Evolutionary conservation across 2,329 filamentous ascomycete genomes (phyloP), one percentile per base, ranked within the genome.

Genomic region (Diaporthe amygdali): DNA sequence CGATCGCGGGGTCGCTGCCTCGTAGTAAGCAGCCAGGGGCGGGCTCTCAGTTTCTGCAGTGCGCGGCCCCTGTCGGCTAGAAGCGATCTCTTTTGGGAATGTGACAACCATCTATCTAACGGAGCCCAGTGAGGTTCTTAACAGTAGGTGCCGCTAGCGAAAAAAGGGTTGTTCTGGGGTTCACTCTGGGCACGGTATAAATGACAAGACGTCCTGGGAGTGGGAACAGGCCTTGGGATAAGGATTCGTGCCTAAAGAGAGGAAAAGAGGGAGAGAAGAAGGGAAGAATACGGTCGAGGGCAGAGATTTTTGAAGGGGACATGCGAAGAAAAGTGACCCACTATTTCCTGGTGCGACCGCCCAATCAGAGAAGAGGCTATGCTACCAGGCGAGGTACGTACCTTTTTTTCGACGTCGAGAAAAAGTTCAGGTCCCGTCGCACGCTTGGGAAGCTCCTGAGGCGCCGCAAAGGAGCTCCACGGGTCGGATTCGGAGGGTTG

Each of bases 21-120:
- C 44, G 44, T 61, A 22, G 54, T 70, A 44, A 64, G 66, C 56
- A 64, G 46, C 3, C 22, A 25, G 55, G 56, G 59, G n/a, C 41
- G 30, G 61, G 49, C 49, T 59, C 34, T 59, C 34, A 41, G 67
- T 32, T 41, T 27, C 64, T 49, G 67, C 66, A 67, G 68, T 39
- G 17, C 46, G n/a, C 51, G 55, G 39, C 27, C 44, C 34, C 32
- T 37, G 47, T 46, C 30, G 47, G 55, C 37, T 34, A 32, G 20
- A 47, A 34, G 44, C 44, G 47, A 41, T 32, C 66, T 55, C 20
- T 54, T 20, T 67, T n/a, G n/a, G 61, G 37, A 54, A 88, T 97
- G 94, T 97, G 82, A 88, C 92, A 94, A 94, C 91, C 90, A 90
- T 90, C 95, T 97, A 97, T 97, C 95, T 97, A 97, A 96, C 94